These are phyloP conservation scores for Boletus vinaceobasis DNA, from an alignment of 768 basidiomycete species.

Conservation along the genomic window DNA sequence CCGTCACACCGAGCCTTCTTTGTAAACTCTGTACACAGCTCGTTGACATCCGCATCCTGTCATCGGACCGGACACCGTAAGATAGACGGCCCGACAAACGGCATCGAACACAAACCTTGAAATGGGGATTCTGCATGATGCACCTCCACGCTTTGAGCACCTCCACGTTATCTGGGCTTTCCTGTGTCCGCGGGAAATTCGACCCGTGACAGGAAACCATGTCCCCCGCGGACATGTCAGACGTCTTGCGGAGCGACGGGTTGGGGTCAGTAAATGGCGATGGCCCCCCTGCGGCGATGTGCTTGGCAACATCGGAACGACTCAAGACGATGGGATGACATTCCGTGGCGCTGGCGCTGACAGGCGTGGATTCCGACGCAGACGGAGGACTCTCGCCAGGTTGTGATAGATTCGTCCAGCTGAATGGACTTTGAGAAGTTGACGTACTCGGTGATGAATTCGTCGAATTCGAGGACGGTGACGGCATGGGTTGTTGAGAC, in stretches of 20 bases:
- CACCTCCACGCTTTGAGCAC: constrained; percentile 76
- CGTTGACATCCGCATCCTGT: constrained; percentile 75
- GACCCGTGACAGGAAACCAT: constrained; percentile 65
- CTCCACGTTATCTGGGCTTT: constrained; percentile 72
- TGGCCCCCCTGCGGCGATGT: constrained; percentile 51
- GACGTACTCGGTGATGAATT: constrained; percentile 28
- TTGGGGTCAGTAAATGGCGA: constrained; percentile 49
- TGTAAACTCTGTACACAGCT: constrained; percentile 75
- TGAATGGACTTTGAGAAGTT: constrained; percentile 24
- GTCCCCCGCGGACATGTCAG: constrained; percentile 43
- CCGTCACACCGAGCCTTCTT: constrained; percentile 83
- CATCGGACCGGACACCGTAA: constrained; percentile 2
- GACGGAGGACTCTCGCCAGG: constrained; percentile 35
- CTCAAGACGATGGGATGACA: constrained; percentile 25
- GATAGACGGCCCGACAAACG: not conserved
- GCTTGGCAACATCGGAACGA: constrained; percentile 48
- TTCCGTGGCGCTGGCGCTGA: constrained; percentile 28
- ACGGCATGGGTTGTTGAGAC: constrained; percentile 16
- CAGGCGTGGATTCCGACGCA: constrained; percentile 31
- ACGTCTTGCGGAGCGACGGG: constrained; percentile 39
- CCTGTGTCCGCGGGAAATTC: constrained; percentile 63
- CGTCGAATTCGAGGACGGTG: constrained; percentile 19
- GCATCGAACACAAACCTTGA: constrained; percentile 51
- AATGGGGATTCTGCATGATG: constrained; percentile 71
- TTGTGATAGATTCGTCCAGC: constrained; percentile 25